A percentile compares a stretch with the other conserved stretches of the same genome.
Conservation (phyloP, 2,329 filamentous ascomycete species). For the Catunica adiposa region DNA sequence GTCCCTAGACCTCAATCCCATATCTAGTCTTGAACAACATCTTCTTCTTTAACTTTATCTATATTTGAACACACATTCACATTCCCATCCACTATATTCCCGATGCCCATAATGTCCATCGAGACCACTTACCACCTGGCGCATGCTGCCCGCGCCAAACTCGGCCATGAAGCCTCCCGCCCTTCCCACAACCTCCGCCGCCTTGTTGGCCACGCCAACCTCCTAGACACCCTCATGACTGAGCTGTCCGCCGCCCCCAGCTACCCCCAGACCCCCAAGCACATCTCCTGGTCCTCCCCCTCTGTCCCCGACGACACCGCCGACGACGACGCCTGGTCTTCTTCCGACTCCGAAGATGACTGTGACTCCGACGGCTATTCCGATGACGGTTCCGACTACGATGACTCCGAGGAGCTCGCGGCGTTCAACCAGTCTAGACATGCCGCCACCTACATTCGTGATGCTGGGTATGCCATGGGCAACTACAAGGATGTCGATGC, state of each 20-base stretch:
- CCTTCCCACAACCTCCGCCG: constrained; percentile 88
- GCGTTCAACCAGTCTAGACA: constrained; percentile 23
- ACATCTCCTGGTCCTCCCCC: constrained; percentile 24
- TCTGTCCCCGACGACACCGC: not conserved
- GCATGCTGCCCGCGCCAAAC: constrained; percentile 91
- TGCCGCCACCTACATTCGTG: not conserved
- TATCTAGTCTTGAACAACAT: not conserved
- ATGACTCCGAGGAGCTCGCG: constrained; percentile 27
- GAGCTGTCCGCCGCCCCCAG: constrained; percentile 72
- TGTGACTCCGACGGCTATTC: constrained; percentile 6
- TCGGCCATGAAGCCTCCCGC: constrained; percentile 76
- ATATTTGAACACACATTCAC: constrained; percentile 19
- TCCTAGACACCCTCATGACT: constrained; percentile 90
- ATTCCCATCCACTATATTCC: constrained; percentile 22
- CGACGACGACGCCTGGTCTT: not conserved
- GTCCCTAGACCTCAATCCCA: constrained; percentile 1
- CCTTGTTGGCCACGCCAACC: constrained; percentile 94
- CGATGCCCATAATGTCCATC: constrained; percentile 54
- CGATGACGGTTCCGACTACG: constrained; percentile 8
- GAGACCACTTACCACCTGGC: constrained; percentile 97
- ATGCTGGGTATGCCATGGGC: not conserved
- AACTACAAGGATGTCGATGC: constrained; percentile 32
- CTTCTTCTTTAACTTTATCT: not conserved
- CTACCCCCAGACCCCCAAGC: constrained; percentile 50
- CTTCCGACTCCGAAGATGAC: constrained; percentile 24